Evolutionary conservation across 192 early-diverging fungal species (phyloP), one percentile per base, ranked within the genome.

Genomic region (Cladochytrium replicatum): DNA sequence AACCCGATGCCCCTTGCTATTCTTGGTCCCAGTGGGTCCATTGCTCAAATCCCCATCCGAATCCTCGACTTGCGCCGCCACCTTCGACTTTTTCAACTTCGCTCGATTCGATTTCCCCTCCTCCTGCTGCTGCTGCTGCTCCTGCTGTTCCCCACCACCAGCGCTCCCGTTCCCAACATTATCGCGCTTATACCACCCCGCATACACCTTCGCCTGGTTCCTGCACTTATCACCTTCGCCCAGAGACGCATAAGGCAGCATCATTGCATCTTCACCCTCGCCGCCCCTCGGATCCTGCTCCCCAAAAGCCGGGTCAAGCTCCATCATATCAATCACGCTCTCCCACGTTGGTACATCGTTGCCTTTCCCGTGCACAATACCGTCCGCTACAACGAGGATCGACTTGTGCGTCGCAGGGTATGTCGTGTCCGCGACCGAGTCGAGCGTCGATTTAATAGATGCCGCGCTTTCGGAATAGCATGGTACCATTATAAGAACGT

Each of bases 381-480:
- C 47, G 37, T 48, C 47, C 1, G 47, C 47, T 0, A 48, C 47
- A 48, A 89, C 79, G 27, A 89, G 64, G 21, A 89, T 64, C 50
- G 83, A 51, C 64, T 89, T 89, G 68, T 85, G 84, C 27, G 78
- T 76, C 7, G 73, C 63, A 8, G 83, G 81, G 49, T 87, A 89
- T 48, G 77, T 74, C 0, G 84, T 81, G 46, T 71, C 74, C 41
- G 80, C 78, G 41, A 89, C 64, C 45, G 87, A 89, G 64, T 89
- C 83, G 29, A 87, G 64, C n/a, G 85, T 87, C 30, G 74, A 75
- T 19, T 80, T 70, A 31, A 89, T 69, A 3, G 78, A 75, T 25
- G 82, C 77, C 52, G 70, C 63, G 37, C 82, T 84, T 60, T 89
- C 87, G 25, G 85, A 88, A 57, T 88, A 88, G 50, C 84, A 89